A percentile compares a stretch with the other conserved stretches of the same genome.
phyloP scores from a whole-genome alignment of 2,329 filamentous ascomycete species.

The Aspergillus brunneoviolaceus region DNA sequence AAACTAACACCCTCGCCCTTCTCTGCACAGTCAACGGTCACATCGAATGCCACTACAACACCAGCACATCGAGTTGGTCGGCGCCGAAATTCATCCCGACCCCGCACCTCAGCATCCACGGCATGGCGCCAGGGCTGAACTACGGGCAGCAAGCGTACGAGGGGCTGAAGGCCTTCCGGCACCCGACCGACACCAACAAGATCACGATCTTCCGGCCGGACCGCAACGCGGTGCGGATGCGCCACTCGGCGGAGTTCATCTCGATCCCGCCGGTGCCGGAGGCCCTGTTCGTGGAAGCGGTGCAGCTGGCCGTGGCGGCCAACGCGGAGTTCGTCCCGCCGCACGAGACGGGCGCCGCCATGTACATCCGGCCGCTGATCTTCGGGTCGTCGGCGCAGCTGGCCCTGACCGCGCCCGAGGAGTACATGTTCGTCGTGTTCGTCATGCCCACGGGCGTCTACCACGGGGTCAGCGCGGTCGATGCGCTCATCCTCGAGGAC shows the following conservation, averaged over 20 bases:
- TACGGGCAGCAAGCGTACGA: conserved; percentile 98
- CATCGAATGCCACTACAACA: conserved; percentile 81
- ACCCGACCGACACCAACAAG: conserved; percentile 62
- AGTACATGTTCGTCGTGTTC: conserved; percentile 88
- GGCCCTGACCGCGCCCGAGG: conserved; percentile 80
- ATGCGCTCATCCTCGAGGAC: conserved; percentile 82
- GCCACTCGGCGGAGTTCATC: conserved; percentile 78
- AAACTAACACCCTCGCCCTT: neutral
- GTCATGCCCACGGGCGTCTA: conserved; percentile 92
- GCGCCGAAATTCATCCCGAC: conserved; percentile 75
- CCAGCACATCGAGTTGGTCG: conserved; percentile 71
- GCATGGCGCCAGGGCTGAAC: conserved; percentile 92
- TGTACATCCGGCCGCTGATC: conserved; percentile 88
- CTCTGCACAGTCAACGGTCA: conserved; percentile 74
- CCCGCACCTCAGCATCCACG: conserved; percentile 84
- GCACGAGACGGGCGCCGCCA: conserved; percentile 80
- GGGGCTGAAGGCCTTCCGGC: conserved; percentile 93
- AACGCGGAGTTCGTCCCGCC: conserved; percentile 93
- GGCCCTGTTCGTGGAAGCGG: conserved; percentile 71
- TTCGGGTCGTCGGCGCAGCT: conserved; percentile 87
- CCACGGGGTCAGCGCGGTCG: conserved; percentile 85
- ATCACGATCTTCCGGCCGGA: conserved; percentile 88
- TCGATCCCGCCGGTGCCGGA: conserved; percentile 79
- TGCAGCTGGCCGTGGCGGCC: conserved; percentile 76
- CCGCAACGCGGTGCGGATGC: conserved; percentile 80